Base-by-base conservation (phyloP, 163 green algal genomes). In the Chlorella variabilis region DNA sequence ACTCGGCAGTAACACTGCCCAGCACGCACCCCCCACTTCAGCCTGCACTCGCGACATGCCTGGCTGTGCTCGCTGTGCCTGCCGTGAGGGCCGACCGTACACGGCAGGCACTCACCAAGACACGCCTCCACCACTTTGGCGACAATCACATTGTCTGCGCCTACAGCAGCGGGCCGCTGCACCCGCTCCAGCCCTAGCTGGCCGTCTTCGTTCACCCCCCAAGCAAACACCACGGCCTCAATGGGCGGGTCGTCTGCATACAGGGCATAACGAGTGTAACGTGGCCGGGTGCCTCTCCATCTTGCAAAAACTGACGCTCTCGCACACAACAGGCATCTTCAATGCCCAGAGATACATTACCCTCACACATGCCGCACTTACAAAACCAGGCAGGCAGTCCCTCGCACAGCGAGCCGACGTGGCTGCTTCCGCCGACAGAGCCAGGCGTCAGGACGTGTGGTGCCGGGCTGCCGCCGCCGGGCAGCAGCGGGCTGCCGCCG, bases 141-240 rank as follows among this genome's bases (percentile, higher is more conserved):
- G 1, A 20, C 36, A 7, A 71, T 3, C 36, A 71, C 15, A 3
- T 48, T 54, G 38, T 51, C 17, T 2, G 38, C 34, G 36, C 63
- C 36, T 13, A 45, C 31, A 34, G 69, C 31, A 11, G 45, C 69
- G 20, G 41, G n/a, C 18, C 69, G 25, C 1, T 17, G 23, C 33
- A 51, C 9, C 20, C 38, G 51, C 51, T 78, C 51, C 51, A 78
- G 29, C 70, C 89, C 89, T 77, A 98, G 88, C 87, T 98, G 94
- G 0, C 91, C 90, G 76, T 98, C 95, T 71, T 98, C 95, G 69
- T 86, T 90, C 0, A 94, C 93, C 34, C 95, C 95, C 89, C 91
- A 98, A 13, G 84, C 93, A 85, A 98, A 98, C 33, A 97, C 90
- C 1, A 98, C 94, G 11, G 93, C 88, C 77, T 98, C 94, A 3